Evolutionary conservation across 1,284 basidiomycete genomes (phyloP).

Genomic region (Abortiporus biennis): DNA sequence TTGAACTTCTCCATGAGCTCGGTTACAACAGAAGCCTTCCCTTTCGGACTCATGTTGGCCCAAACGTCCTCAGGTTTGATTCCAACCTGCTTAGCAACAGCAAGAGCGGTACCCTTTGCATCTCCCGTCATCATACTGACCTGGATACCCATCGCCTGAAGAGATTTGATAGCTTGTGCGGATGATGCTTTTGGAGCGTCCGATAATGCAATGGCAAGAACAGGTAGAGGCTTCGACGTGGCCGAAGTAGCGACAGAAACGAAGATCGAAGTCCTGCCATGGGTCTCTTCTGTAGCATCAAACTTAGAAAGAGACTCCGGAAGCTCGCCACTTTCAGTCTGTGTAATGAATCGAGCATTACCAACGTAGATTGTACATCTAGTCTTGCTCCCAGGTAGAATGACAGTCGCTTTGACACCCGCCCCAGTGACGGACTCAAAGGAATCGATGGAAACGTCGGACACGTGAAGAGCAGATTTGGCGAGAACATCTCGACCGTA

Average conservation of each 20-base stretch:
- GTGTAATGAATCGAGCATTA: constrained; percentile 63
- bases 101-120: constrained; percentile 73
- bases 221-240: constrained; percentile 23
- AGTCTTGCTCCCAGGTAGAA: constrained; percentile 30
- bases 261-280: constrained; percentile 83
- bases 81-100: constrained; percentile 84
- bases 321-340: constrained; percentile 42
- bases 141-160: constrained; percentile 83
- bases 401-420: constrained; percentile 73
- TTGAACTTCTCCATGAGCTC: constrained; percentile 70
- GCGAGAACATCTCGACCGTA: constrained; percentile 72
- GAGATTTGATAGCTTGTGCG: constrained; percentile 70
- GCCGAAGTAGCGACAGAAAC: constrained; percentile 51
- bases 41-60: constrained; percentile 88
- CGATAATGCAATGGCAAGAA: constrained; percentile 62
- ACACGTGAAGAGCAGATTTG: constrained; percentile 12
- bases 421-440: constrained; percentile 90
- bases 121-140: constrained; percentile 93
- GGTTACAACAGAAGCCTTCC: constrained; percentile 79
- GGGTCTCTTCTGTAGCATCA: constrained; percentile 56
- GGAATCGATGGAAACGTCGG: constrained; percentile 39
- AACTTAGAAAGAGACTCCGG: constrained; percentile 59
- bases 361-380: constrained; percentile 68
- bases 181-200: constrained; percentile 84
- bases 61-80: constrained; percentile 78